A percentile compares a stretch with the other conserved stretches of the same genome.
These are phyloP conservation scores for Panellus pusillus DNA, from an alignment of 768 basidiomycete genomes.

Conservation along the genomic window DNA sequence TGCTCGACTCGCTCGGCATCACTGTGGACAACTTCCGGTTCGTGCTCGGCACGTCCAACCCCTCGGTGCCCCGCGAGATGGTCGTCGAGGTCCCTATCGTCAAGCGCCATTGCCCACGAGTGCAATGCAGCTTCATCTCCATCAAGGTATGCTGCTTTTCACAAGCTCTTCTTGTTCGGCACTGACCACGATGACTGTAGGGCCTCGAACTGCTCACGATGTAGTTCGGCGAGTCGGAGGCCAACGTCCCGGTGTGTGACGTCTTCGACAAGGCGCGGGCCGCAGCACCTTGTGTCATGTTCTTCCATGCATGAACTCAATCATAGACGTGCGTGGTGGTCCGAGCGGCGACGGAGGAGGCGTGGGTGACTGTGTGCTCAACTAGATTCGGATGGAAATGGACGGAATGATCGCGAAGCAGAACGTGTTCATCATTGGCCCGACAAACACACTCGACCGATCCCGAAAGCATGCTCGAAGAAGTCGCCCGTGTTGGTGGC, in stretches of 20 bases:
- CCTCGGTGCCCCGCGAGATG: conserved; percentile 97
- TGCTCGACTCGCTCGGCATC: too few species aligned
- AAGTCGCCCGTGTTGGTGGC: conserved; percentile 84
- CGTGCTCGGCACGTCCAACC: too few species aligned
- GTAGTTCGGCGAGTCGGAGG: conserved; percentile 99
- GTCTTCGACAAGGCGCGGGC: too few species aligned
- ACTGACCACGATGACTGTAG: conserved; percentile 34
- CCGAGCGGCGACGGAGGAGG: too few species aligned
- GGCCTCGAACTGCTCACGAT: conserved; percentile 97
- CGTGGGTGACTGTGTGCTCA: too few species aligned
- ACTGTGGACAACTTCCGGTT: too few species aligned
- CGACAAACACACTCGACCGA: conserved; percentile 96
- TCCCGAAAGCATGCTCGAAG: conserved; percentile 88
- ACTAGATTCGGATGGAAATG: too few species aligned
- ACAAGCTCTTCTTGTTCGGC: neutral
- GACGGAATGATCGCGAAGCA: too few species aligned
- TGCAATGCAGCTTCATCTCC: conserved; percentile 99
- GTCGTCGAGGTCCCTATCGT: conserved; percentile 99
- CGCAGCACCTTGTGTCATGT: conserved; percentile 99
- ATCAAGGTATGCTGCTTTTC: conserved; percentile 69
- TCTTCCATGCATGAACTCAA: conserved; percentile 99
- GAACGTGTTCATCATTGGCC: too few species aligned
- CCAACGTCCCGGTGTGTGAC: conserved; percentile 99
- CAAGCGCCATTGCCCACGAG: conserved; percentile 98
- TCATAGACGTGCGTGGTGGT: conserved; percentile 98